phyloP scores from a whole-genome alignment of 2,329 filamentous ascomycete genomes.

The Fusarium compactum region DNA sequence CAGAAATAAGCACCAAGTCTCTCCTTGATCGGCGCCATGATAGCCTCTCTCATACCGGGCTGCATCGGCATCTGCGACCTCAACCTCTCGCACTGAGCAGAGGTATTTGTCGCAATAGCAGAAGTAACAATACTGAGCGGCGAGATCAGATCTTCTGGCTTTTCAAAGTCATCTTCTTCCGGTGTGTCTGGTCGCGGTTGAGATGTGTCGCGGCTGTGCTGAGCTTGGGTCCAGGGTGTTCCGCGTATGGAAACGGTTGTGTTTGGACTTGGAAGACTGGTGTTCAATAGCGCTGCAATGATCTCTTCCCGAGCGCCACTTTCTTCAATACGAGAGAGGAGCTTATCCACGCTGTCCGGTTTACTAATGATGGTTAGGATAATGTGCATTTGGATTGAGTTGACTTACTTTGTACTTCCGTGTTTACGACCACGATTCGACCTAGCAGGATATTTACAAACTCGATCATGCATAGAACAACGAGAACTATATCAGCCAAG shows the following conservation, averaged over 20 bases:
- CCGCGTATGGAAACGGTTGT: slow-evolving; percentile 9
- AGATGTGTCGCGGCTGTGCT: neutral
- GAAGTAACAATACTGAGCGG: slow-evolving; percentile 9
- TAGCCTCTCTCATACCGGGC: slow-evolving; percentile 14
- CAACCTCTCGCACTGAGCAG: slow-evolving; percentile 9
- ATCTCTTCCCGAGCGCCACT: slow-evolving; percentile 17
- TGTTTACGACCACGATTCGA: slow-evolving; percentile 21
- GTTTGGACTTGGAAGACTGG: slow-evolving; percentile 17
- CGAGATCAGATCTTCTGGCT: neutral
- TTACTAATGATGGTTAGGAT: neutral
- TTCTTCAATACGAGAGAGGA: slow-evolving; percentile 21
- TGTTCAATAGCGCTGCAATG: neutral
- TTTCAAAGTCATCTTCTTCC: neutral
- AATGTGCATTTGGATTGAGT: fast-evolving
- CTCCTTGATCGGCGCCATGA: slow-evolving; percentile 27
- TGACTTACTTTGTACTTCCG: slow-evolving; percentile 20
- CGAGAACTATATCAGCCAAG: slow-evolving; percentile 14
- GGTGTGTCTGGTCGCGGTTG: neutral
- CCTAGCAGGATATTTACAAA: slow-evolving; percentile 18
- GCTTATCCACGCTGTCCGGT: slow-evolving; percentile 14
- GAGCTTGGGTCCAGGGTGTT: slow-evolving; percentile 1
- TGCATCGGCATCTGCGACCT: slow-evolving; percentile 21
- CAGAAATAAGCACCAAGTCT: slow-evolving; percentile 14
- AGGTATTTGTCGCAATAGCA: slow-evolving; percentile 11
- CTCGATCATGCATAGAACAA: slow-evolving; percentile 15